Base-by-base conservation (phyloP, 2,329 filamentous ascomycete species). In the Colletotrichum neosansevieriae region DNA sequence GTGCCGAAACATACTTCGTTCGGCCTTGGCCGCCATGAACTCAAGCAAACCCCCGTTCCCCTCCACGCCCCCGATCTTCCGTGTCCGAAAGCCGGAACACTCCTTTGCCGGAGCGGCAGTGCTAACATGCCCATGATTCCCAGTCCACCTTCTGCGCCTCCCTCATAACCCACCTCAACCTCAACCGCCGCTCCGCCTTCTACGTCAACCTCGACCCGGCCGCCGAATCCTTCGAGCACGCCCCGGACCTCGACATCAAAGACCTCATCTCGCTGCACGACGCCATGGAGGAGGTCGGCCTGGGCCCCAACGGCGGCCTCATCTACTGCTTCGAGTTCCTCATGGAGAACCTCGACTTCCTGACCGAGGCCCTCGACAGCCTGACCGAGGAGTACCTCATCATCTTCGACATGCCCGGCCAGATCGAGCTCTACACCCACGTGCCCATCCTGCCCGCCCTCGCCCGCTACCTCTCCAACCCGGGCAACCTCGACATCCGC, bases 201-300 rank as follows among this genome's bases (percentile, higher is more conserved):
- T 99, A 98, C 82, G 92, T 99, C 78, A 99, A 99, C 82, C 93
- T 99, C 75, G 96, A 99, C 79, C 96, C 96, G 6, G 96, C 96
- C 64, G 96, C 96, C 77, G 94, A 98, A 81, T 87, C 91, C 56
- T 98, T 99, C 80, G 91, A 91, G 76, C 97, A 97, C 82, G 86
- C 93, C 73, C 96, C 94, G 21, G 94, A 97, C 79, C 89, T 97
- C 75, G 94, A 98, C 80, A 98, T 98, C 85, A 95, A 94, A 79
- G 94, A 98, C 75, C 88, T 98, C 71, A 97, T 98, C 80, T 93
- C 92, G 12, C 89, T 98, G 70, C 92, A 96, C 76, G 94, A 98
- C 86, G 94, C 96, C 73, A 98, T 98, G 94, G 94, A 97, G 75
- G 94, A 98, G 80, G 90, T 97, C 83, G 89, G 91, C 40, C 86